Evolutionary conservation across 345 rosid species (phyloP).

Genomic region (Eutrema japonicum): DNA sequence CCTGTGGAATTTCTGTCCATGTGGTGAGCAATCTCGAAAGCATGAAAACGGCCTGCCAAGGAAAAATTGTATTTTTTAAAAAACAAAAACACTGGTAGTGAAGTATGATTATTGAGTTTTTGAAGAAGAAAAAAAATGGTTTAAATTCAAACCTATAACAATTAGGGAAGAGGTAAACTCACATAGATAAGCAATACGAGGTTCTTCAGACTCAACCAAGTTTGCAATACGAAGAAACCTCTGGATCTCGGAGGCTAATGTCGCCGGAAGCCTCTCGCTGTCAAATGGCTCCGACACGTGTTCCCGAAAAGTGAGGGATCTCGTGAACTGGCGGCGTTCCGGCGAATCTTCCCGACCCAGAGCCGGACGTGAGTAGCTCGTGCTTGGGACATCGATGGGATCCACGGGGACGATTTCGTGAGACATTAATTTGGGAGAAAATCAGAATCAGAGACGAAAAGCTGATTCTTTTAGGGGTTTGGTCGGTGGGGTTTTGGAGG

Average conservation of each 20-base stretch:
- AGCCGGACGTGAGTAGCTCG: slow-evolving; percentile 39
- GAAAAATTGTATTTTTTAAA: background rate
- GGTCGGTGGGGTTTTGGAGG: slow-evolving; percentile 34
- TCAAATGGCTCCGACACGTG: slow-evolving; percentile 70
- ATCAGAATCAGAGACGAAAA: slow-evolving; percentile 20
- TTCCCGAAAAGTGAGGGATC: slow-evolving; percentile 51
- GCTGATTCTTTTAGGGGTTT: slow-evolving; percentile 18
- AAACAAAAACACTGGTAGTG: background rate
- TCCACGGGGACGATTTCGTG: slow-evolving; percentile 75
- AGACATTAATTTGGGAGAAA: slow-evolving; percentile 42
- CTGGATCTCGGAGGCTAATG: slow-evolving; percentile 73
- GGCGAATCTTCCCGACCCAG: slow-evolving; percentile 15
- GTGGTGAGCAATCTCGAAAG: slow-evolving; percentile 76
- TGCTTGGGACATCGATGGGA: slow-evolving; percentile 46
- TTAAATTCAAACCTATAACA: background rate
- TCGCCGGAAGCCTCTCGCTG: slow-evolving; percentile 89
- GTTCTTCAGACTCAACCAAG: slow-evolving; percentile 62
- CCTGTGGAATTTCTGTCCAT: slow-evolving; percentile 76
- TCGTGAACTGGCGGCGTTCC: slow-evolving; percentile 40
- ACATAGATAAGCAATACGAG: slow-evolving; percentile 91
- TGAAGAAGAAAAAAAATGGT: too few relatives aligned
- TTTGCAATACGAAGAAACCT: slow-evolving; percentile 90
- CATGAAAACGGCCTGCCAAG: slow-evolving; percentile 81
- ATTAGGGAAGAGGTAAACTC: slow-evolving; percentile 18
- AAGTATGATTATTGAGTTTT: slow-evolving; percentile 20